Base-by-base conservation (phyloP, 345 rosid species). In the Sisymbrium irio region DNA sequence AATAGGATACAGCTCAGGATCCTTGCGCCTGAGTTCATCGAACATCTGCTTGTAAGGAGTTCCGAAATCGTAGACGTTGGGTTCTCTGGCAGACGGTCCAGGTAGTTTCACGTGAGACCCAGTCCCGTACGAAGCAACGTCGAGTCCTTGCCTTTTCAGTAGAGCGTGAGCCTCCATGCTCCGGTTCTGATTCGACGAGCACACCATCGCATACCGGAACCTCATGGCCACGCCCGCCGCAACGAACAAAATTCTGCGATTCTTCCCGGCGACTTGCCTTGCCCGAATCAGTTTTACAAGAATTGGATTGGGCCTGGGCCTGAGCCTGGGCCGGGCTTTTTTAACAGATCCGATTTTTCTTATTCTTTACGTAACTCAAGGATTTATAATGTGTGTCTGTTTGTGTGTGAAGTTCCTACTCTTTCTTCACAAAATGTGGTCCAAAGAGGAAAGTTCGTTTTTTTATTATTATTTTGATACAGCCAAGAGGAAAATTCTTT, bases 21-120 rank as follows among this genome's bases (percentile, higher is more conserved):
- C 99, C 78, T 95, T 90, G 79, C 97, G 97, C 67, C 97, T 78
- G 79, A 95, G 96, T 46, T 95, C 97, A 2, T 95, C 97, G 65
- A 91, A 86, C 99, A 95, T 95, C 18, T 88, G 89, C 85, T 87
- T 88, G 84, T 95, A 95, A 19, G 97, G 99, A 50, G 97, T 92
- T 35, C 99, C 97, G 45, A 92, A 95, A 2, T 95, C 97, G 80
- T 95, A 92, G 77, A 92, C 93, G 49, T 95, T 93, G 1, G 96
- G 96, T 78, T 89, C 98, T 66, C 97, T 83, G 2, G 84, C 80
- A 32, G 97, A 93, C 5, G 97, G 94, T 20, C 97, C 96, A 14
- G 97, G 98, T 72, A 91, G 87, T 78, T 89, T 93, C 8, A 90
- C 97, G 69, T 94, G 96, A 68, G 90, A 79, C 36, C 97, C 97